These are phyloP conservation scores for Pterula multifida DNA, from an alignment of 1,284 basidiomycete species.

Conservation along the genomic window DNA sequence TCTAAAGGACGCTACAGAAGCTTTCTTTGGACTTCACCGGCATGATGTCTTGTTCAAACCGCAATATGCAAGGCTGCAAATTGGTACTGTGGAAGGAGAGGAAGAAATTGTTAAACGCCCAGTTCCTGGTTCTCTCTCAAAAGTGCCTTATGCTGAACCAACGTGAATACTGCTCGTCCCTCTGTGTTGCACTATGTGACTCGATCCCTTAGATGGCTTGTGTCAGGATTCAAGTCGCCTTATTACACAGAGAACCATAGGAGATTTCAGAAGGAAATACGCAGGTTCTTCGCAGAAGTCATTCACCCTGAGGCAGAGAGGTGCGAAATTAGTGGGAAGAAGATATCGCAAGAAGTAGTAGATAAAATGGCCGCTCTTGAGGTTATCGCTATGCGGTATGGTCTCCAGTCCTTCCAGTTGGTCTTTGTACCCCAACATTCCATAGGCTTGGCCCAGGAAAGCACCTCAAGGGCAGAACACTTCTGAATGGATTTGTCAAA, in stretches of 20 bases:
- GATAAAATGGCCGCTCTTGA: conserved; percentile 41
- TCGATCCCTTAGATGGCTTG: conserved; percentile 45
- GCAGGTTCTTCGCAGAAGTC: conserved; percentile 53
- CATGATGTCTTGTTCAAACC: conserved; percentile 77
- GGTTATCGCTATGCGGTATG: neutral
- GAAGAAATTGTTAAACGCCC: conserved; percentile 48
- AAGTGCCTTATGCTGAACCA: conserved; percentile 84
- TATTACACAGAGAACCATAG: conserved; percentile 74
- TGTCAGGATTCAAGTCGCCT: conserved; percentile 67
- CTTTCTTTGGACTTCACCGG: conserved; percentile 87
- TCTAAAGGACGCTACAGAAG: conserved; percentile 73
- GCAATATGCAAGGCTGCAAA: conserved; percentile 72
- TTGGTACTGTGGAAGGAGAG: conserved; percentile 68
- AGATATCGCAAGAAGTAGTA: conserved; percentile 61
- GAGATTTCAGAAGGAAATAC: conserved; percentile 51
- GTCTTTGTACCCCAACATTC: neutral
- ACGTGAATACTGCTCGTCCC: conserved; percentile 22
- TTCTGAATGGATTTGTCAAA: conserved; percentile 78
- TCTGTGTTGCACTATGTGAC: neutral
- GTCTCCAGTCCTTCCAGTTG: conserved; percentile 23
- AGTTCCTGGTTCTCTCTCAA: conserved; percentile 54
- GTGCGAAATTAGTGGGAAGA: conserved; percentile 75
- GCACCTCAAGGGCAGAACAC: conserved; percentile 76
- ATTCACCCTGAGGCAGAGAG: conserved; percentile 51
- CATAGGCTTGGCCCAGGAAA: conserved; percentile 70